Percentiles rank a stretch among this genome's conserved stretches.
These are phyloP conservation scores for Wickerhamiella galacta DNA, from an alignment of 805 yeast genomes.

Conservation along the genomic window DNA sequence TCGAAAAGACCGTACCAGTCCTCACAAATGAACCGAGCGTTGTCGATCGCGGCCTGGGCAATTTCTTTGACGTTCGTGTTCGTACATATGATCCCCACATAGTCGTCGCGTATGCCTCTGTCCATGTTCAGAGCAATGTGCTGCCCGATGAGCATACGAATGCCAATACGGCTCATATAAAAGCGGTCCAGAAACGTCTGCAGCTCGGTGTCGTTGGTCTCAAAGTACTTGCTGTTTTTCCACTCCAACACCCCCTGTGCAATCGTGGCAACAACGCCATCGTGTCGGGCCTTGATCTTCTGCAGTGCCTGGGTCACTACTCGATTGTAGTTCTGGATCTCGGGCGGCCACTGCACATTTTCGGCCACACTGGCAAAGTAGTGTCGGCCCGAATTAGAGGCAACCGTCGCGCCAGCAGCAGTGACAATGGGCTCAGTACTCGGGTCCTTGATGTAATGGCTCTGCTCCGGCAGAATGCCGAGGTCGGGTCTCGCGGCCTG, in stretches of 20 bases:
- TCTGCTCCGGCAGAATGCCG: slow-evolving; percentile 20
- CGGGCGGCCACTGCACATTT: slow-evolving; percentile 50
- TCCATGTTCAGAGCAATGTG: slow-evolving; percentile 69
- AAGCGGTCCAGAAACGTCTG: slow-evolving; percentile 73
- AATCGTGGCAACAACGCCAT: slow-evolving; percentile 82
- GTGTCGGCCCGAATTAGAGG: slow-evolving; percentile 19
- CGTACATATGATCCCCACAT: slow-evolving; percentile 79
- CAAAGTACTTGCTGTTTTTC: slow-evolving; percentile 38
- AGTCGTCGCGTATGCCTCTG: slow-evolving; percentile 40
- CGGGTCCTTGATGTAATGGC: slow-evolving; percentile 6
- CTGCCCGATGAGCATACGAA: slow-evolving; percentile 88
- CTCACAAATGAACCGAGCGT: slow-evolving; percentile 79
- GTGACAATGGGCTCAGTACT: too few relatives aligned
- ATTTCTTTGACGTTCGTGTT: slow-evolving; percentile 70
- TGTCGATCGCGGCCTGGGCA: slow-evolving; percentile 76
- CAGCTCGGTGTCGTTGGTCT: slow-evolving; percentile 48
- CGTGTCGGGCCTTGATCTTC: slow-evolving; percentile 68
- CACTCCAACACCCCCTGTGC: slow-evolving; percentile 88
- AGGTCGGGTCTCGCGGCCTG: slow-evolving; percentile 13
- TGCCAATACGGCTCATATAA: slow-evolving; percentile 82
- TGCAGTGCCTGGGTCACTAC: slow-evolving; percentile 47
- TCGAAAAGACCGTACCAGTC: slow-evolving; percentile 78
- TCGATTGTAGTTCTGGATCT: slow-evolving; percentile 54
- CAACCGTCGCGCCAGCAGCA: too few relatives aligned
- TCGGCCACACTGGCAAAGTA: slow-evolving; percentile 38